Evolutionary conservation across 83 land plant species (phyloP), one percentile per base, ranked within the genome.

Genomic region (Picea engelmannii): DNA sequence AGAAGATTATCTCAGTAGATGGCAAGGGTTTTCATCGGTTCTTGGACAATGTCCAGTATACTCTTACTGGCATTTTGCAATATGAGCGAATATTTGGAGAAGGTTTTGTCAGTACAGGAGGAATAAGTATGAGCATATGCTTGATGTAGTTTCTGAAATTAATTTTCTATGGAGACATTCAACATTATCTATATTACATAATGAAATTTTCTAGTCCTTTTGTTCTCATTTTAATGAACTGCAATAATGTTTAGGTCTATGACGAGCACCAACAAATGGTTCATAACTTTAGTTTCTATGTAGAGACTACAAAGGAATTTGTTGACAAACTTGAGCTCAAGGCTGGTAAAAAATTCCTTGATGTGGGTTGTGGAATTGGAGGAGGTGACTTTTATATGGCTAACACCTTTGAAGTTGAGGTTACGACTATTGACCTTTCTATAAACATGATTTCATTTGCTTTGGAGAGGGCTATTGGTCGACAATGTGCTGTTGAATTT

Each of bases 31-130:
- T 96, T 86, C 98, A 96, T 78, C 79, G 83, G 23, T 96, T 96
- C 86, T 81, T 96, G 87, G 99, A 96, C 61, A 91, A 80, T 77
- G 93, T 91, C 10, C 99, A 96, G 80, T 96, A 96, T 70, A 95
- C 93, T 76, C 60, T 80, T 67, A 90, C 42, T 86, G 98, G 98
- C 15, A 95, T 96, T 9, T 70, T 95, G 38, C 92, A 96, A 6
- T 96, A 96, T 82, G 99, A 96, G 79, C 91, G 95, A 52, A 95
- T 96, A 17, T 96, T 96, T 93, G 99, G 99, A 27, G 84, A 88
- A 77, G 99, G 99, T 42, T 42, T 42, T 42, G 7, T 42, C 47
- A 42, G 47, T 5, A 86, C 86, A 38, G 83, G 38, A 35, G 38
- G 38, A 35, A 35, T 35, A 35, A 0, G 38, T 35, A 35, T 35